A percentile compares a stretch with the other conserved stretches of the same genome.
Evolutionary conservation across 2,329 filamentous ascomycete species (phyloP).

Genomic region (Nemania sp.): DNA sequence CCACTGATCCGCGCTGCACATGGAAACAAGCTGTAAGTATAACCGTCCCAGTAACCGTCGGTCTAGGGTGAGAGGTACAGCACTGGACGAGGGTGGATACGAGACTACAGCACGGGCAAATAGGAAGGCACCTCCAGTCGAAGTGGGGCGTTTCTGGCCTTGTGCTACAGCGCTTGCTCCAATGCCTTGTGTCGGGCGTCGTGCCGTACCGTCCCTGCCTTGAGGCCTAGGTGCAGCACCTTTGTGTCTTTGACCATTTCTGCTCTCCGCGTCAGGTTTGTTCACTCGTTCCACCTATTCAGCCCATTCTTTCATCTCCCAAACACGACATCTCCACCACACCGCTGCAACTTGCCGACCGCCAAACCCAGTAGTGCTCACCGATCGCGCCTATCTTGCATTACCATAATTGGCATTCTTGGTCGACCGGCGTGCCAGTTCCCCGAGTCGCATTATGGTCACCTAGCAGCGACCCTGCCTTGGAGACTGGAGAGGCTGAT

Average conservation of each 20-base stretch:
- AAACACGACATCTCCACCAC: conserved; percentile 9
- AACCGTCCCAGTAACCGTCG: no score
- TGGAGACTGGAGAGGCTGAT: conserved; percentile 1
- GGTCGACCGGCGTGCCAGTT: conserved; percentile 2
- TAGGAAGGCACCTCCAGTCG: conserved; percentile 1
- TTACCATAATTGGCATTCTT: neutral
- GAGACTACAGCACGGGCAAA: neutral
- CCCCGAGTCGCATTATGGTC: conserved; percentile 18
- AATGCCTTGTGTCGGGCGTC: conserved; percentile 6
- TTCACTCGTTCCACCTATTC: conserved; percentile 11
- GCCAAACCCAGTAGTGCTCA: neutral
- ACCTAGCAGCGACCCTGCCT: neutral
- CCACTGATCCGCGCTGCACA: no score
- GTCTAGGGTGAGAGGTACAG: no score
- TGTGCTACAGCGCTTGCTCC: neutral
- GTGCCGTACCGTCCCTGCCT: conserved; percentile 15
- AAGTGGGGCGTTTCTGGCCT: conserved; percentile 1
- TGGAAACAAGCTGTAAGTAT: no score
- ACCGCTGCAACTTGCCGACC: neutral
- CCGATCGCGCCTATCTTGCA: conserved; percentile 5
- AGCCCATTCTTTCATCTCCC: conserved; percentile 18
- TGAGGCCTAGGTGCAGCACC: conserved; percentile 3
- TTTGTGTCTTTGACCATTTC: conserved; percentile 20
- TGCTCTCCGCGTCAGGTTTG: conserved; percentile 23
- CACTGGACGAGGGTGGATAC: no score